Evolutionary conservation across 805 yeast species (phyloP), one percentile per base, ranked within the genome.

Genomic region (Kodamaea lidongshanica): DNA sequence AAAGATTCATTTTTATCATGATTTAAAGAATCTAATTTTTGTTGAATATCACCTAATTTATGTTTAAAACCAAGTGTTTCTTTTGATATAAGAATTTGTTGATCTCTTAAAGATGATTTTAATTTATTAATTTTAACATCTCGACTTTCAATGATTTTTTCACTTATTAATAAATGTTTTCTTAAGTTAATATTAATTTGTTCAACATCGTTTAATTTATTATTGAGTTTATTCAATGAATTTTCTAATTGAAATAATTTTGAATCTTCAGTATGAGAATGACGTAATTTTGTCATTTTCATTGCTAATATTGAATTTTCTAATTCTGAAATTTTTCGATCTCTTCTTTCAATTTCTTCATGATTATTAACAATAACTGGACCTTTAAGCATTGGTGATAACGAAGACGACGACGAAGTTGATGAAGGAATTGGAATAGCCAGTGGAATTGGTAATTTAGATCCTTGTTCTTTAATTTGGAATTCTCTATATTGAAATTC

Each of bases 171-270:
- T 12, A 79, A 57, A 41, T 79, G 85, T 41, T 66, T 72, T 29
- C 72, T 62, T 19, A 81, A 54, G 28, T 69, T 60, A 17, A 64
- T 54, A 46, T 81, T 81, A 46, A 77, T 79, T n/a, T 62, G 52
- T 37, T 77, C 79, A 18, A 79, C 67, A 37, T 79, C 82, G 29
- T 65, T 65, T 32, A 80, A 65, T 33, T 77, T 77, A n/a, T 58
- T 61, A 12, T 72, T 65, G 38, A 81, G 65, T 37, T 68, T 77
- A 25, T 68, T 70, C 12, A 81, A 54, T 1, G 84, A 67, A 27
- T 67, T 64, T 42, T 79, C 84, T 31, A 81, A 50, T 7, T 71
- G 66, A 27, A 67, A 60, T 16, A 75, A 48, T 40, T 71, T 72
- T 39, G 69, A 66, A 26, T 67, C 72, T 34, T 67, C 72, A 16